These are phyloP conservation scores for Dothiorella sarmentorum DNA, from an alignment of 2,329 filamentous ascomycete genomes.

Conservation along the genomic window DNA sequence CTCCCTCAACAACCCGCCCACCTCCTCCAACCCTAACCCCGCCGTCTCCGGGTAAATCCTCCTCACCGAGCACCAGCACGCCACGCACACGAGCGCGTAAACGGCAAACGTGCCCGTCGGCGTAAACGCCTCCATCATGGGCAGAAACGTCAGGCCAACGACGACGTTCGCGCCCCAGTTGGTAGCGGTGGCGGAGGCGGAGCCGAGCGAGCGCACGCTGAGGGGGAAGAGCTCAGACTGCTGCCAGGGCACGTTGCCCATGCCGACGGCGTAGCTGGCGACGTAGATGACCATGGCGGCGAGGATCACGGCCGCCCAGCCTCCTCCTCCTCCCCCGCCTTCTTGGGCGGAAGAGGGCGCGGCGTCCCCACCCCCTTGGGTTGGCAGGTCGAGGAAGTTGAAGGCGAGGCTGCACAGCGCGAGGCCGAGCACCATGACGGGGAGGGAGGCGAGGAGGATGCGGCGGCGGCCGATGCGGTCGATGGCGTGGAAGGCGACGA, in stretches of 20 bases:
- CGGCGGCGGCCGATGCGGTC: slow-evolving; percentile 43
- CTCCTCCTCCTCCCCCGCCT: background rate
- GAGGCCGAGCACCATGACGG: slow-evolving; percentile 76
- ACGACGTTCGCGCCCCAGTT: slow-evolving; percentile 88
- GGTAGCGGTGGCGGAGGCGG: slow-evolving; percentile 70
- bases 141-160: slow-evolving; percentile 81
- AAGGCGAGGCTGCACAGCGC: slow-evolving; percentile 71
- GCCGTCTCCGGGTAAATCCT: slow-evolving; percentile 82
- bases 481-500: slow-evolving; percentile 45
- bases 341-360: slow-evolving; percentile 18
- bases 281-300: slow-evolving; percentile 78
- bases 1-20: slow-evolving; percentile 64
- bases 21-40: slow-evolving; percentile 77
- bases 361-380: slow-evolving; percentile 20
- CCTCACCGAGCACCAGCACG: slow-evolving; percentile 67
- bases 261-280: slow-evolving; percentile 76
- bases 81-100: slow-evolving; percentile 70
- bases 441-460: slow-evolving; percentile 78
- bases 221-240: slow-evolving; percentile 87
- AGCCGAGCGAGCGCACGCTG: slow-evolving; percentile 68
- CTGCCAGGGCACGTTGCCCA: slow-evolving; percentile 95
- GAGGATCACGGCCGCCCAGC: slow-evolving; percentile 56
- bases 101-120: slow-evolving; percentile 74
- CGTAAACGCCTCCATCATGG: slow-evolving; percentile 74
- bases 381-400: slow-evolving; percentile 54